These are phyloP conservation scores for Mycena amicta DNA, from an alignment of 768 basidiomycete species.

Conservation along the genomic window DNA sequence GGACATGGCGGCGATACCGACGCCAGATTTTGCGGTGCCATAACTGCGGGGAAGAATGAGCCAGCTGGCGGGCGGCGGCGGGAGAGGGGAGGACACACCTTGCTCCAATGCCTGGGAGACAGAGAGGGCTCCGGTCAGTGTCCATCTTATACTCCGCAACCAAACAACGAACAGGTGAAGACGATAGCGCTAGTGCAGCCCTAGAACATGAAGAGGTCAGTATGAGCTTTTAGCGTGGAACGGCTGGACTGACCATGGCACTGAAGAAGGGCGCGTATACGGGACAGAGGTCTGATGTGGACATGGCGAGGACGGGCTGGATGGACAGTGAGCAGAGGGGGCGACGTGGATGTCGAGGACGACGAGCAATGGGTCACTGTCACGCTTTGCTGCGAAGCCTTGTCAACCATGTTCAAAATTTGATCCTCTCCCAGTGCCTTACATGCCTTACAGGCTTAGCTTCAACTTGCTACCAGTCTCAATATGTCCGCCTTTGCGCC, in stretches of 20 bases:
- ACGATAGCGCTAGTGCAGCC: constrained; percentile 97
- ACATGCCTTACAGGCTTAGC: too few relatives aligned
- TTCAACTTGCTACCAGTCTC: too few relatives aligned
- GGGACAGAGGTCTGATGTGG: constrained; percentile 82
- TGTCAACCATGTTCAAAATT: too few relatives aligned
- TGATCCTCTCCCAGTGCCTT: too few relatives aligned
- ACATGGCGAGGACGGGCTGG: constrained; percentile 17
- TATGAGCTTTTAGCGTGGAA: background rate
- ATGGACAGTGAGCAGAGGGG: background rate
- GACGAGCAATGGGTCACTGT: too few relatives aligned
- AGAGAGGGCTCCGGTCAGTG: background rate
- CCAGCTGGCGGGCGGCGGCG: constrained; percentile 10
- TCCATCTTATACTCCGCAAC: too few relatives aligned
- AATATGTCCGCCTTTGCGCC: too few relatives aligned
- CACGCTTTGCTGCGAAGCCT: too few relatives aligned
- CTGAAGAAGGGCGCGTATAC: constrained; percentile 99
- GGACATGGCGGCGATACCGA: constrained; percentile 97
- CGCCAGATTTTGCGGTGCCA: constrained; percentile 99
- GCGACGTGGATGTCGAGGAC: background rate
- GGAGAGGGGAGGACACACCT: constrained; percentile 52
- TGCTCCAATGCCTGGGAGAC: constrained; percentile 76
- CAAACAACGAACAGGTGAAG: constrained; percentile 91
- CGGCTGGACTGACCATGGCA: constrained; percentile 71
- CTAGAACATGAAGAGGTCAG: constrained; percentile 40
- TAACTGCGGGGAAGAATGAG: constrained; percentile 58